phyloP scores from a whole-genome alignment of 2,329 filamentous ascomycete genomes.

The Sporothrix phasma region DNA sequence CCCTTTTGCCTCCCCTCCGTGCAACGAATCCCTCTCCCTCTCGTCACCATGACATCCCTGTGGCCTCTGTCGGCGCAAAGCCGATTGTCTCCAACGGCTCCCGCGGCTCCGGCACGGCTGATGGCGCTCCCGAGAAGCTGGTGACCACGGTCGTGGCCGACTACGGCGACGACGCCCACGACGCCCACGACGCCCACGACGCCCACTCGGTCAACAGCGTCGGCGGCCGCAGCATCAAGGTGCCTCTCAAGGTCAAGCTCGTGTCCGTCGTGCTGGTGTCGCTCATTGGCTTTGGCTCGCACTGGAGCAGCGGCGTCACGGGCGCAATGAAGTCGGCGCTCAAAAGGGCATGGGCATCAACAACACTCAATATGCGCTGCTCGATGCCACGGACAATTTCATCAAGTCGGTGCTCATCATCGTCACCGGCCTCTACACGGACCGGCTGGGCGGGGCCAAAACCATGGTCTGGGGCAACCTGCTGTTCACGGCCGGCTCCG shows the following conservation, averaged over 20 bases:
- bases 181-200: too few relatives aligned
- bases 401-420: slow-evolving; percentile 49
- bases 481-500: slow-evolving; percentile 48
- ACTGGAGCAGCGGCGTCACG: slow-evolving; percentile 19
- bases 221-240: neutral
- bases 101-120: too few relatives aligned
- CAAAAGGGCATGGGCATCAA: slow-evolving; percentile 42
- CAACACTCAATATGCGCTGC: slow-evolving; percentile 48
- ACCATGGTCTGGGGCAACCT: slow-evolving; percentile 51
- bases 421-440: slow-evolving; percentile 39
- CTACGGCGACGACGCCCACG: neutral
- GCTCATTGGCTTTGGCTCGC: slow-evolving; percentile 16
- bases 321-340: slow-evolving; percentile 18
- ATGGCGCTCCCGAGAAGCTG: neutral
- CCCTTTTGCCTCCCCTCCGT: neutral
- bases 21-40: neutral
- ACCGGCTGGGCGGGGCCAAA: slow-evolving; percentile 39
- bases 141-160: neutral
- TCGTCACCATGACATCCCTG: neutral
- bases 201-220: neutral
- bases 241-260: slow-evolving; percentile 11
- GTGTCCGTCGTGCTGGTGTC: slow-evolving; percentile 15
- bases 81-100: neutral
- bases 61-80: neutral
- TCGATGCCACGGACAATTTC: slow-evolving; percentile 52